These are phyloP conservation scores for Leccinum subfulvum DNA, from an alignment of 1,284 basidiomycete genomes.

Conservation along the genomic window DNA sequence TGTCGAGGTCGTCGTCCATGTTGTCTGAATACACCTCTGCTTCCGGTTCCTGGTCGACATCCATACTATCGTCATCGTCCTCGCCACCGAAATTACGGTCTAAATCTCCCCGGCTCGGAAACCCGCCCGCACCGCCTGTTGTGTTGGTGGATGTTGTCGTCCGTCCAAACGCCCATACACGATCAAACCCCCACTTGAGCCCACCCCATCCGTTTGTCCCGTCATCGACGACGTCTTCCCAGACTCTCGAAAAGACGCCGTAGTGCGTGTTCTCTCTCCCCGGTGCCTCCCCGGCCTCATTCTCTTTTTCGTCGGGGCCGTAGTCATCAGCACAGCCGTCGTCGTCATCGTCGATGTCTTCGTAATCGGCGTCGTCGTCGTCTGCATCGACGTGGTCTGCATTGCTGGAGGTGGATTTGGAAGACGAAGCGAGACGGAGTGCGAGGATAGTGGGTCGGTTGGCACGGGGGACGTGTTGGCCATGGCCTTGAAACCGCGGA, in stretches of 20 bases:
- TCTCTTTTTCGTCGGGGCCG: constrained; percentile 13
- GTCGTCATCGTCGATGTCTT: background rate
- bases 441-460: constrained; percentile 44
- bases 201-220: constrained; percentile 40
- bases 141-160: constrained; percentile 4
- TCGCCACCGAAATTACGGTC: constrained; percentile 49
- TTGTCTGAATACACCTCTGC: constrained; percentile 24
- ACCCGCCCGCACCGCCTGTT: constrained; percentile 8
- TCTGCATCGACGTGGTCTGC: constrained; percentile 1
- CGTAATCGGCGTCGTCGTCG: constrained; percentile 7
- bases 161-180: constrained; percentile 32
- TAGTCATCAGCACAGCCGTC: background rate
- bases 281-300: constrained; percentile 20
- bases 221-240: constrained; percentile 25
- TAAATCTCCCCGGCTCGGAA: constrained; percentile 46
- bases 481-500: constrained; percentile 53
- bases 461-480: constrained; percentile 50
- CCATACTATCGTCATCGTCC: constrained; percentile 30
- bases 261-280: background rate
- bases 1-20: constrained; percentile 20
- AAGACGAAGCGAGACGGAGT: constrained; percentile 37
- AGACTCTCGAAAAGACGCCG: constrained; percentile 7
- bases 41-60: constrained; percentile 18
- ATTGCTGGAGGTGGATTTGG: constrained; percentile 20
- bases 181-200: constrained; percentile 41